Evolutionary conservation across 225 moss, liverwort and hornwort genomes (phyloP).

Genomic region (Bryoerythrophyllum caledonicum): DNA sequence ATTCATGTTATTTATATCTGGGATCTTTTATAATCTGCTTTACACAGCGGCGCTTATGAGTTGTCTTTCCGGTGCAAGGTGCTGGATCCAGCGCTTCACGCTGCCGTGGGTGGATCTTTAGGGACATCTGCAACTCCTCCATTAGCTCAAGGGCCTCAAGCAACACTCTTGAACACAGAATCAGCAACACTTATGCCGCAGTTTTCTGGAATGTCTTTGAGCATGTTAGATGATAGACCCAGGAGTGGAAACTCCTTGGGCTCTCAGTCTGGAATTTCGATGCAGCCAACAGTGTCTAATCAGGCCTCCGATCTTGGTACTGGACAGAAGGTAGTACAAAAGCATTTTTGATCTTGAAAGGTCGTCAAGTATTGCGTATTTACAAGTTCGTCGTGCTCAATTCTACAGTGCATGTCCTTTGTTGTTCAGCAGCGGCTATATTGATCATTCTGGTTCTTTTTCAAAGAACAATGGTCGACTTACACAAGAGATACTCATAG

Average conservation of each 20-base stretch:
- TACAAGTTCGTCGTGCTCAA: slow-evolving; percentile 20
- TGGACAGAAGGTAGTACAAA: slow-evolving; percentile 41
- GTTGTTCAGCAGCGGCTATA: slow-evolving; percentile 4
- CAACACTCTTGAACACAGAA: slow-evolving; percentile 36
- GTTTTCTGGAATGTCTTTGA: slow-evolving; percentile 37
- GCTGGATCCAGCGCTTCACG: slow-evolving; percentile 42
- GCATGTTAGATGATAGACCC: slow-evolving; percentile 38
- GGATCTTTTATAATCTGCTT: background rate
- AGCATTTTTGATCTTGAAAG: background rate
- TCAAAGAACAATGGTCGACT: background rate
- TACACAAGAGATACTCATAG: slow-evolving; percentile 1
- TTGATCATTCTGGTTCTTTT: slow-evolving; percentile 15
- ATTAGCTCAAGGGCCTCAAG: slow-evolving; percentile 22
- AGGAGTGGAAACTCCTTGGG: slow-evolving; percentile 35
- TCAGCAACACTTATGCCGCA: slow-evolving; percentile 34
- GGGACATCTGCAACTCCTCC: slow-evolving; percentile 30
- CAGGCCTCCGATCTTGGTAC: slow-evolving; percentile 44
- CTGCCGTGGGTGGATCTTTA: slow-evolving; percentile 31
- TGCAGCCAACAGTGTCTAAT: slow-evolving; percentile 31
- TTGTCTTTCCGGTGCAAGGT: slow-evolving; percentile 37
- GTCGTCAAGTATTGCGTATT: slow-evolving; percentile 11
- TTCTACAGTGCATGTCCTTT: slow-evolving; percentile 1
- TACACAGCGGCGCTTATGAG: slow-evolving; percentile 21
- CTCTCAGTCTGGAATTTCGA: slow-evolving; percentile 38
- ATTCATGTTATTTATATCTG: background rate